Base-by-base conservation (phyloP, 805 yeast genomes). In the Cyberlindnera maritima region DNA sequence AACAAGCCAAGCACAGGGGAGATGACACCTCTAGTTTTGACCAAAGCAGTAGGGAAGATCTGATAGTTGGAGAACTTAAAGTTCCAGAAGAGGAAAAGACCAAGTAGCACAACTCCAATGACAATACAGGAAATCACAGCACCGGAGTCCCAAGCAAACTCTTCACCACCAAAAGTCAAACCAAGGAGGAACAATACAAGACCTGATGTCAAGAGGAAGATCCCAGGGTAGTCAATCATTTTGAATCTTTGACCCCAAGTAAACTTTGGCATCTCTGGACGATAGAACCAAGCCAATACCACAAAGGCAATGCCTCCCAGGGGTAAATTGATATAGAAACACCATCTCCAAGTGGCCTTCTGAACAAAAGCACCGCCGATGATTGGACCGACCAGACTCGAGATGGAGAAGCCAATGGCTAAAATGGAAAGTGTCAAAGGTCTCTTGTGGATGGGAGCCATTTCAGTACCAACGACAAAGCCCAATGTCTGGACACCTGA, bases 271-370 rank as follows among this genome's bases (percentile, higher is more conserved):
- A 53, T 56, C 6, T 78, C 78, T n/a, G 83, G 81, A 23, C 70
- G 67, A 59, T 77, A 74, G 20, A 72, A 67, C 4, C 71, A 46
- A 3, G 71, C 41, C 20, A 79, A 58, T 4, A 70, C 52, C 0
- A 61, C 57, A 17, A 71, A 56, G 1, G 80, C 76, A 1, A 69
- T 43, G 2, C 84, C 89, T 20, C 86, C 85, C 34, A 82, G 63
- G 2, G 88, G 88, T 31, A 85, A 62, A 61, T 84, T 85, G 51
- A 85, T 70, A 63, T 78, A 85, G 60, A 83, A 85, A 56, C 42
- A 40, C 89, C 90, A 84, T 57, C 91, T 71, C 91, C 91, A 85
- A 17, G 79, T 65, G 5, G 74, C 80, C 41, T 74, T 67, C 2
- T 77, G 64, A 1, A 86, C 72, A 47, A 85, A 77, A 0, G 81